Evolutionary conservation across 192 early-diverging fungal genomes (phyloP).

Genomic region (Gigaspora rosea): DNA sequence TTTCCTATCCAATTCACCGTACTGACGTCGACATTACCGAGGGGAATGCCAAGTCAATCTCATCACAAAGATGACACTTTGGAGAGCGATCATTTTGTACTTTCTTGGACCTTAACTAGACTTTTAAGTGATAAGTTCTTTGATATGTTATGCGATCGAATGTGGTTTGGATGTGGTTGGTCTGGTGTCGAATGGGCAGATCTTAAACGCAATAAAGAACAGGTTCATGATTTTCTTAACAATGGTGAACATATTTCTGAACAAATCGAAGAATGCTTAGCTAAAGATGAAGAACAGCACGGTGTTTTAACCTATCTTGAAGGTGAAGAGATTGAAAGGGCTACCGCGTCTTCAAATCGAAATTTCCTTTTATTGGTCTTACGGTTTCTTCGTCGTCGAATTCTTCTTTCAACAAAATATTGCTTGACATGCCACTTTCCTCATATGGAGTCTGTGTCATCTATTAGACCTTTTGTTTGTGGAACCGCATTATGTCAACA

Average conservation of each 20-base stretch:
- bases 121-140: conserved; percentile 39
- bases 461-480: conserved; percentile 52
- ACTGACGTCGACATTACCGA: conserved; percentile 26
- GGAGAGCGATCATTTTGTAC: conserved; percentile 40
- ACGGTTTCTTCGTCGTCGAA: conserved; percentile 43
- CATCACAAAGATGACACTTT: conserved; percentile 32
- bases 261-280: conserved; percentile 24
- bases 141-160: conserved; percentile 37
- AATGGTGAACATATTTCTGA: not conserved
- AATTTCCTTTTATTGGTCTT: conserved; percentile 46
- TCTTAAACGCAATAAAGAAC: conserved; percentile 9
- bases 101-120: conserved; percentile 47
- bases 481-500: conserved; percentile 43
- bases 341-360: conserved; percentile 24
- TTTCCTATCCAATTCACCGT: conserved; percentile 25
- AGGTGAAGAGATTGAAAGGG: conserved; percentile 3
- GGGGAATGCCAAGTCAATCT: conserved; percentile 15
- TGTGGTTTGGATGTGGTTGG: conserved; percentile 40
- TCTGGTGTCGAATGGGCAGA: conserved; percentile 32
- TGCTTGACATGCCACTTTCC: conserved; percentile 47
- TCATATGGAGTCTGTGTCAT: conserved; percentile 34
- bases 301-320: conserved; percentile 32
- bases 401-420: conserved; percentile 39
- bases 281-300: conserved; percentile 18
- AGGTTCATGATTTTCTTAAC: conserved; percentile 18